A percentile compares a stretch with the other conserved stretches of the same genome.
These are phyloP conservation scores for Larix sibirica DNA, from an alignment of 83 land plant genomes.

Conservation along the genomic window DNA sequence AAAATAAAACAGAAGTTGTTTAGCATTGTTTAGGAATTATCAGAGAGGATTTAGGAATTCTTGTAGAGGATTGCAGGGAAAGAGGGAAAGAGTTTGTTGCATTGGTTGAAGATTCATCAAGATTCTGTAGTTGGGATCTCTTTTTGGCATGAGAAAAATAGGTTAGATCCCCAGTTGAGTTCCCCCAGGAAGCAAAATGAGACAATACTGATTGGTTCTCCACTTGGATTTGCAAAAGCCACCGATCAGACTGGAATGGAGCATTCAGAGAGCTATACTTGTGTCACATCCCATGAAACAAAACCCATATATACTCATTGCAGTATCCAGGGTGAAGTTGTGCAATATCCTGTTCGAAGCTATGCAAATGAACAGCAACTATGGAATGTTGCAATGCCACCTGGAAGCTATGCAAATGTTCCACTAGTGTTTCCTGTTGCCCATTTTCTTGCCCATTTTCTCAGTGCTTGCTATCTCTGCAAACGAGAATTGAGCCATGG, in stretches of 20 bases:
- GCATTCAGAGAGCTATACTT: conserved; percentile 44
- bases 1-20: too few species aligned
- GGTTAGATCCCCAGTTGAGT: background rate
- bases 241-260: conserved; percentile 13
- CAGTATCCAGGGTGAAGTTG: background rate
- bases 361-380: background rate
- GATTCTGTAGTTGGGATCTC: too few species aligned
- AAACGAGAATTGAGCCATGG: background rate
- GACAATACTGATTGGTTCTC: background rate
- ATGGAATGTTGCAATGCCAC: background rate
- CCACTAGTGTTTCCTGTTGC: background rate
- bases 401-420: background rate
- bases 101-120: too few species aligned
- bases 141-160: too few species aligned
- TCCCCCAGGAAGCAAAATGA: background rate
- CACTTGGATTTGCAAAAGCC: background rate
- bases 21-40: too few species aligned
- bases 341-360: background rate
- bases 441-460: conserved; percentile 14
- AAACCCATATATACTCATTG: background rate
- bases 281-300: conserved; percentile 31
- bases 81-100: too few species aligned
- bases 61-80: too few species aligned
- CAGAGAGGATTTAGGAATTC: too few species aligned
- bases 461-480: conserved; percentile 17